Evolutionary conservation across 192 early-diverging fungal genomes (phyloP).

Genomic region (Gryganskiella cystojenkinii): DNA sequence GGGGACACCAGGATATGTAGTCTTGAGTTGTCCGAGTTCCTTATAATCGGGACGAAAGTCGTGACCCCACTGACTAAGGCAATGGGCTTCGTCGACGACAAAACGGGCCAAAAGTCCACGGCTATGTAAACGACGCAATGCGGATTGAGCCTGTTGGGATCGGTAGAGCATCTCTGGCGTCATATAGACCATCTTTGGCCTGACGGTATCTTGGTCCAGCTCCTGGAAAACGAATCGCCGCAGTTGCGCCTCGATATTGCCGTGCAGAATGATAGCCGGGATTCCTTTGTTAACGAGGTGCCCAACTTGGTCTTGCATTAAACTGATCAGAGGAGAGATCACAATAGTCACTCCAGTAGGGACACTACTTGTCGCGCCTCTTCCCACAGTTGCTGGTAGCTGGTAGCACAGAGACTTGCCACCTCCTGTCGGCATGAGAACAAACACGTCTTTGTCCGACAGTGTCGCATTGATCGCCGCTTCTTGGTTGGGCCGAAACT

Average conservation of each 20-base stretch:
- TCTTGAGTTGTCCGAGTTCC: conserved; percentile 72
- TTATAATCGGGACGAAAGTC: conserved; percentile 97
- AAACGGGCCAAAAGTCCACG: conserved; percentile 82
- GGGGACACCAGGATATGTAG: conserved; percentile 80
- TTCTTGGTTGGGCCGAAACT: conserved; percentile 88
- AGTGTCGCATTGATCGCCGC: conserved; percentile 91
- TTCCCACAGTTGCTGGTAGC: conserved; percentile 79
- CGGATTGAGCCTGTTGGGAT: conserved; percentile 66
- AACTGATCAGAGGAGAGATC: conserved; percentile 90
- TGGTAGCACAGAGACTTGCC: conserved; percentile 97
- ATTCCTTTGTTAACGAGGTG: conserved; percentile 76
- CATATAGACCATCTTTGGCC: conserved; percentile 81
- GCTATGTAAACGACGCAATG: conserved; percentile 65
- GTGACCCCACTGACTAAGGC: conserved; percentile 96
- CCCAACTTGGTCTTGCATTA: conserved; percentile 95
- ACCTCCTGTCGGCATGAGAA: conserved; percentile 97
- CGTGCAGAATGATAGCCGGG: conserved; percentile 69
- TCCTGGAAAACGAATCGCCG: conserved; percentile 68
- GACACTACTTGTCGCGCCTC: conserved; percentile 43
- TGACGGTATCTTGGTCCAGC: conserved; percentile 57
- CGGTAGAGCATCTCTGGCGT: conserved; percentile 89
- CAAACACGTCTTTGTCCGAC: conserved; percentile 87
- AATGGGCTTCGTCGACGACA: conserved; percentile 98
- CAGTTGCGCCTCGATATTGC: conserved; percentile 62
- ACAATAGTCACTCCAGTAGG: conserved; percentile 88